Evolutionary conservation across 139 green algal species (phyloP).

Genomic region (Zygnema cylindricum): DNA sequence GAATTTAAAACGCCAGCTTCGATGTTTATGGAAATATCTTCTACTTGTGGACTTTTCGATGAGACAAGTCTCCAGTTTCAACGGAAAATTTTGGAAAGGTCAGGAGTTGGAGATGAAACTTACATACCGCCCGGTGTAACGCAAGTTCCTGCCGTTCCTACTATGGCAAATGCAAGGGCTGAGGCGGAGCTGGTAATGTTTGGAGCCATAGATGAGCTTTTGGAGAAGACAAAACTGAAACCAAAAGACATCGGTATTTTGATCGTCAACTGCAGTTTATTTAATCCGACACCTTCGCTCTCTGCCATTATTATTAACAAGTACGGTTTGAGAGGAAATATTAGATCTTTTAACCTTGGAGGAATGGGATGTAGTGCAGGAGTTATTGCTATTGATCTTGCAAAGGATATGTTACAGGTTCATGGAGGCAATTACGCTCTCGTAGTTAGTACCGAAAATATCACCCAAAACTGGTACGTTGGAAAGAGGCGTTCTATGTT

Average conservation of each 20-base stretch:
- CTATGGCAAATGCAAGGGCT: constrained; percentile 79
- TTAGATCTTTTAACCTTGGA: constrained; percentile 92
- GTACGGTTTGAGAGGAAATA: constrained; percentile 90
- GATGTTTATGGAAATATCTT: constrained; percentile 38
- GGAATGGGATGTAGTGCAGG: constrained; percentile 94
- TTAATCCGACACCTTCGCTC: constrained; percentile 94
- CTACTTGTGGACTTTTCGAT: constrained; percentile 55
- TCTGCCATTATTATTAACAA: constrained; percentile 95
- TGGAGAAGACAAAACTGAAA: constrained; percentile 67
- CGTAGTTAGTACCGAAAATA: constrained; percentile 96
- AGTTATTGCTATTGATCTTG: constrained; percentile 88
- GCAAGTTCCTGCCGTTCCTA: constrained; percentile 47
- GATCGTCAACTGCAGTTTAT: constrained; percentile 95
- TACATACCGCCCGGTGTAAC: constrained; percentile 83
- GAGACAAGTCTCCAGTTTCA: constrained; percentile 87
- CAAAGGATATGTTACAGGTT: constrained; percentile 82
- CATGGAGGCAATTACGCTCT: constrained; percentile 69
- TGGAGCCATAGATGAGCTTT: constrained; percentile 56
- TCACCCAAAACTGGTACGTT: constrained; percentile 97
- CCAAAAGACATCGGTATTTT: constrained; percentile 87
- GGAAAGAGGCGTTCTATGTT: constrained; percentile 92
- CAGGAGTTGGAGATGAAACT: constrained; percentile 88
- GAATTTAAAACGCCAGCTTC: constrained; percentile 29
- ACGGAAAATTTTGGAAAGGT: constrained; percentile 83
- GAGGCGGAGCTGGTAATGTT: constrained; percentile 90